Conservation (phyloP, 495 filamentous ascomycete genomes). For the Margaritispora aquatica region DNA sequence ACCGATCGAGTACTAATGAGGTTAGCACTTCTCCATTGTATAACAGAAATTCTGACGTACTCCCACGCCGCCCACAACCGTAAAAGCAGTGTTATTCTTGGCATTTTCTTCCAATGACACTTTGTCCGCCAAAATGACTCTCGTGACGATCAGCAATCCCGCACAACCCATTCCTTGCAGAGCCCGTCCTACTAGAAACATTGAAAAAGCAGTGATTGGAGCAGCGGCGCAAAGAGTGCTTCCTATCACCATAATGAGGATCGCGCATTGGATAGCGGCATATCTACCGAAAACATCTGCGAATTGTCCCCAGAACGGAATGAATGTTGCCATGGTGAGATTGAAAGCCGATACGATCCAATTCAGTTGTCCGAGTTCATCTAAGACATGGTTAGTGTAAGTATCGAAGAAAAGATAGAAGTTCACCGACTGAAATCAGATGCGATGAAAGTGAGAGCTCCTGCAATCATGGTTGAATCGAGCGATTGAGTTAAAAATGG, state of each 20-base stretch:
- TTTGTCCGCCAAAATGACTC: constrained; percentile 49
- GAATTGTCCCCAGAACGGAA: constrained; percentile 54
- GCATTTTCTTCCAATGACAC: constrained; percentile 50
- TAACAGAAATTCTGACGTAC: not conserved
- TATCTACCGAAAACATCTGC: constrained; percentile 55
- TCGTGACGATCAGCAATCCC: constrained; percentile 46
- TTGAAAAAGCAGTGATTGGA: constrained; percentile 41
- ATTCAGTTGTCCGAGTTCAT: constrained; percentile 45
- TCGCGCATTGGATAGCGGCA: constrained; percentile 37
- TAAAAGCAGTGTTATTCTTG: constrained; percentile 51
- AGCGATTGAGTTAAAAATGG: constrained; percentile 47
- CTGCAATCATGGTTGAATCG: constrained; percentile 54
- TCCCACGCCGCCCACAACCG: constrained; percentile 37
- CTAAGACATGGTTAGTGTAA: constrained; percentile 3
- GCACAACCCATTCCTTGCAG: constrained; percentile 50
- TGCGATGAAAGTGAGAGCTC: constrained; percentile 53
- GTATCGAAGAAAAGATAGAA: not conserved
- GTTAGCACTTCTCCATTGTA: too few species aligned
- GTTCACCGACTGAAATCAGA: constrained; percentile 45
- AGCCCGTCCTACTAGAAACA: constrained; percentile 51
- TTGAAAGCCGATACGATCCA: constrained; percentile 60
- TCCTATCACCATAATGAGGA: constrained; percentile 43
- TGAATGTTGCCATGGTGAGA: constrained; percentile 54
- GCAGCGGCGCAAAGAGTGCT: constrained; percentile 45
- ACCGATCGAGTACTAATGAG: constrained; percentile 40